Conservation (phyloP, 371 early-diverging fungal species). For the Zopfochytrium polystomum region DNA sequence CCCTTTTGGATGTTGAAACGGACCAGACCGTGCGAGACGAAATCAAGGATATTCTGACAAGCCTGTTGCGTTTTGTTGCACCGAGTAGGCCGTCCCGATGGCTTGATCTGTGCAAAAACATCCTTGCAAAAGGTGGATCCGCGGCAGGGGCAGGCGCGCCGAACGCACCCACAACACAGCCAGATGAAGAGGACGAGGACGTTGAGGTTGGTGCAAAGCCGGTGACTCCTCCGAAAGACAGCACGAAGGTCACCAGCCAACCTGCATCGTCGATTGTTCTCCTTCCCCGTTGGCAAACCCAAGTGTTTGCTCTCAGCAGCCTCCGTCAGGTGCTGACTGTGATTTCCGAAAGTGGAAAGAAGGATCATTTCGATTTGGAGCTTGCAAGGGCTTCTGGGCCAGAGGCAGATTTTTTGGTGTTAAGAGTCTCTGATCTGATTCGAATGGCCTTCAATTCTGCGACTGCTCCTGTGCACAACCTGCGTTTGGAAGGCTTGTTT, state of each 20-base stretch:
- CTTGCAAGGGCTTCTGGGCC: conserved; percentile 49
- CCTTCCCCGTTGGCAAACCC: conserved; percentile 87
- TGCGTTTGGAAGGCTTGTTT: conserved; percentile 73
- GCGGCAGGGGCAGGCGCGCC: conserved; percentile 6
- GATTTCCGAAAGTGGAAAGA: conserved; percentile 54
- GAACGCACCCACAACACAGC: not conserved
- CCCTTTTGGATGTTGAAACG: conserved; percentile 70
- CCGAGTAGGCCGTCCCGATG: conserved; percentile 73
- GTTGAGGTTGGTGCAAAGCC: not conserved
- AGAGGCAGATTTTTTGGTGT: conserved; percentile 71
- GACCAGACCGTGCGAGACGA: conserved; percentile 71
- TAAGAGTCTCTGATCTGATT: conserved; percentile 75
- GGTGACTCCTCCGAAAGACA: not conserved
- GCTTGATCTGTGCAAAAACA: conserved; percentile 78
- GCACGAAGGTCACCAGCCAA: not conserved
- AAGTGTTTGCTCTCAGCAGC: conserved; percentile 76
- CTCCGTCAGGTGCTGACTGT: conserved; percentile 65
- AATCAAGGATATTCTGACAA: conserved; percentile 75
- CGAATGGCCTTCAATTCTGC: conserved; percentile 83
- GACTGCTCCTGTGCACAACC: conserved; percentile 73
- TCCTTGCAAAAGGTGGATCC: conserved; percentile 62
- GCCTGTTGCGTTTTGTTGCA: conserved; percentile 69
- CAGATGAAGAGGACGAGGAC: conserved; percentile 33
- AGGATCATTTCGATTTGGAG: conserved; percentile 69
- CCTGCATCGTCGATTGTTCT: conserved; percentile 35